A percentile compares a stretch with the other conserved stretches of the same genome.
These are phyloP conservation scores for Boletus pseudo-olivaceus DNA, from an alignment of 768 basidiomycete genomes.

Conservation along the genomic window DNA sequence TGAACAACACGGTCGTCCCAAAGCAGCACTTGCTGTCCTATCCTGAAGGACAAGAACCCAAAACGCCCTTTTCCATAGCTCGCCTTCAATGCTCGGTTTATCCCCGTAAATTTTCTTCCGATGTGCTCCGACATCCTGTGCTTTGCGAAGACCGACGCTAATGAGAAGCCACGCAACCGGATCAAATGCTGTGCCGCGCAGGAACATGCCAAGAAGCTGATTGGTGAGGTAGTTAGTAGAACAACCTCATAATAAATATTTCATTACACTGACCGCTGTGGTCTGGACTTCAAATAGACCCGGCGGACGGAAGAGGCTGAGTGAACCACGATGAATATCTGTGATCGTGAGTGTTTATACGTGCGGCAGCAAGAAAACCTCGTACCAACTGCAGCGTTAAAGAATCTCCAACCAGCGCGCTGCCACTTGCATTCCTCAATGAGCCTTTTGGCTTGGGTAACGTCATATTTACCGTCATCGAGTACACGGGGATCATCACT, in stretches of 20 bases:
- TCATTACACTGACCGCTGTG: constrained; percentile 39
- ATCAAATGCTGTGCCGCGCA: constrained; percentile 46
- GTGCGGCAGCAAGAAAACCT: neutral
- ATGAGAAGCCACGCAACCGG: constrained; percentile 53
- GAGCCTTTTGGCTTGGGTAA: constrained; percentile 18
- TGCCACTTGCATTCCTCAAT: constrained; percentile 43
- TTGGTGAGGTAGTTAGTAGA: constrained; percentile 7
- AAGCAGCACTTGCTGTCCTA: constrained; percentile 46
- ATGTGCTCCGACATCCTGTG: constrained; percentile 76
- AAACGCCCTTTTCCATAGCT: constrained; percentile 77
- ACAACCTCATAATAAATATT: neutral
- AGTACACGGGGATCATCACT: constrained; percentile 59
- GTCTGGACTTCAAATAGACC: constrained; percentile 64
- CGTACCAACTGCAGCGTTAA: constrained; percentile 52
- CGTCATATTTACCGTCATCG: constrained; percentile 27
- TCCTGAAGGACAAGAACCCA: constrained; percentile 67
- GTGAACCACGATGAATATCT: constrained; percentile 52
- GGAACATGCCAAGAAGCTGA: constrained; percentile 54
- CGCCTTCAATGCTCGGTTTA: constrained; percentile 51
- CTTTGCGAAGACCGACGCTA: constrained; percentile 56
- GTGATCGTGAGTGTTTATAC: constrained; percentile 6
- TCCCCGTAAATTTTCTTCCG: constrained; percentile 53
- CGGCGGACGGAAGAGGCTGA: constrained; percentile 52
- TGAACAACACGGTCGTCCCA: constrained; percentile 55
- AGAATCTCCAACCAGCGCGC: constrained; percentile 59